Base-by-base conservation (phyloP, 306 rosid genomes). In the Trichosanthes truncata region DNA sequence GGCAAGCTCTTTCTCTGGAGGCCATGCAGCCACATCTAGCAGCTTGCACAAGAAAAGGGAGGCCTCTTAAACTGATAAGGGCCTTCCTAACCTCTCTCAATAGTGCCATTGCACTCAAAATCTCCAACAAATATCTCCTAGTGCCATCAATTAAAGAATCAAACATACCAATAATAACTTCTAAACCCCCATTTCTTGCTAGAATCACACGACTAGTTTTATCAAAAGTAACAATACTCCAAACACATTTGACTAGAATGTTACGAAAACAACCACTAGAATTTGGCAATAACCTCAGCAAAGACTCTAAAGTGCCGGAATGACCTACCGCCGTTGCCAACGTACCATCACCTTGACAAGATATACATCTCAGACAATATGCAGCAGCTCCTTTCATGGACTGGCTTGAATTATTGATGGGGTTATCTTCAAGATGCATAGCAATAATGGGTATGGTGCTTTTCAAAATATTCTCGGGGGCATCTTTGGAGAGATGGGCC, bases 31-130 rank as follows among this genome's bases (percentile, higher is more conserved):
- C 73, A 36, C 12, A 66, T 36, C 73, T 66, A 35, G 73, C 73
- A 66, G 73, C 73, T 66, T 66, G 25, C 48, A 66, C 73, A 66
- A 66, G 73, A 66, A 66, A 66, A 18, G 73, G 48, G 73, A 66
- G 73, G 15, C 73, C 49, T 36, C 73, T 66, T 66, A 36, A 66
- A 9, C 48, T 36, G 11, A 66, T 36, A 66, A 66, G 73, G 73
- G 73, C 46, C 48, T 66, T 66, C 7, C 73, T 66, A 66, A 66
- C 73, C 46, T 66, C 73, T 66, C 73, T 66, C 26, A 66, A 0
- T 18, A 66, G 73, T 3, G 73, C 73, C 73, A 66, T 17, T 7
- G 73, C 73, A 66, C 73, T 66, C 73, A 66, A 66, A 66, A 66
- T 66, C 29, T 66, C 73, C 29, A 66, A 21, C 35, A 66, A 66